Evolutionary conservation across 139 green algal species (phyloP), one percentile per base, ranked within the genome.

Genomic region (Dunaliella sp.): DNA sequence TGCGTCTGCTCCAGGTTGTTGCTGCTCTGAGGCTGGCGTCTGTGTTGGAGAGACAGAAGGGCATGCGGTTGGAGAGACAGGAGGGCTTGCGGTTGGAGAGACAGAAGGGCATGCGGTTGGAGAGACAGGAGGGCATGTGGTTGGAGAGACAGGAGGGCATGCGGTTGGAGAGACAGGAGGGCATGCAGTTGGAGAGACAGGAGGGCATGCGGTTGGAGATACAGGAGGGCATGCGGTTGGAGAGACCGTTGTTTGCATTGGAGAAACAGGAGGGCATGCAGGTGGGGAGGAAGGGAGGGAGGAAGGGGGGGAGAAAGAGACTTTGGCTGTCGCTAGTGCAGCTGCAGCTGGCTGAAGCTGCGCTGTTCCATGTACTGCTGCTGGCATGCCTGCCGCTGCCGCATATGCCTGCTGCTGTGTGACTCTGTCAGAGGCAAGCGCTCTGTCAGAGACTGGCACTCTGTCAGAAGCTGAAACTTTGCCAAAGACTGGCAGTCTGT

Each of bases 301-400:
- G 58, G 58, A 21, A 74, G 58, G 58, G 22, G 21, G 21, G 31
- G 25, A 16, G 31, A 36, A 33, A 37, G 38, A 38, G 2, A 25
- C 31, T 2, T 32, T 16, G 74, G 24, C 24, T 16, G 31, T 25
- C 74, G 16, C 25, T n/a, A n/a, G 22, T 26, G 30, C 25, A 25
- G 2, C 76, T 81, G 76, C 76, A 48, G 32, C 30, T 81, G 76
- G 25, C 76, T 30, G 21, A 80, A 16, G 3, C 3, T 24, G 24
- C 3, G 74, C 21, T 80, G 74, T 30, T 80, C 26, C n/a, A n/a
- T n/a, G n/a, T n/a, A n/a, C 77, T 38, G 12, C 31, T 82, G 34
- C 77, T 83, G 81, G 48, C 65, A 7, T 58, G 78, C 32, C 32
- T 87, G 36, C 73, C 74, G 37, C 80, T 37, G 1, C 75, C 74